Conservation (phyloP, 495 filamentous ascomycete species). For the Neurospora sp. region DNA sequence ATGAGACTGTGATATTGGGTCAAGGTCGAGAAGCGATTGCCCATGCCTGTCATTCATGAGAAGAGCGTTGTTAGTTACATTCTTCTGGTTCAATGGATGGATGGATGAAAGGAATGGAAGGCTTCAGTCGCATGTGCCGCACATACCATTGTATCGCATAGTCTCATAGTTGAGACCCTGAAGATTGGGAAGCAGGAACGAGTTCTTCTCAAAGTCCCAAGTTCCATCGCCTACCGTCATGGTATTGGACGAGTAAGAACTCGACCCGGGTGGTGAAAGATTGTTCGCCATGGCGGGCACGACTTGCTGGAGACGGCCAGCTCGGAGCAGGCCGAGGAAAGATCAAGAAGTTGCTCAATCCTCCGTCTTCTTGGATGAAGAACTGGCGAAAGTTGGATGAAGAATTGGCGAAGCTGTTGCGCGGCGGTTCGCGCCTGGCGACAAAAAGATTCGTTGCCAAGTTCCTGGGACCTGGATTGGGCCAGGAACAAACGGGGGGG, state of each 20-base stretch:
- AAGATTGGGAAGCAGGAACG: slow-evolving; percentile 79
- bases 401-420: neutral
- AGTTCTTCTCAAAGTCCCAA: slow-evolving; percentile 76
- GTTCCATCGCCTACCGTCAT: slow-evolving; percentile 85
- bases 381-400: too few species aligned
- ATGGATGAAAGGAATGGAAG: neutral
- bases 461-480: neutral
- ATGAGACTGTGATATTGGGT: slow-evolving; percentile 70
- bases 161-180: slow-evolving; percentile 83
- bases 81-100: neutral
- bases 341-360: neutral
- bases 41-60: slow-evolving; percentile 58
- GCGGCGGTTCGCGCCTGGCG: neutral
- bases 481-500: neutral
- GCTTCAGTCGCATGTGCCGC: neutral
- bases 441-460: neutral
- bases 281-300: slow-evolving; percentile 39
- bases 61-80: slow-evolving; percentile 1
- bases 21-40: slow-evolving; percentile 71
- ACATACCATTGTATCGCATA: slow-evolving; percentile 86
- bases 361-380: neutral
- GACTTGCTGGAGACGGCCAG: slow-evolving; percentile 6
- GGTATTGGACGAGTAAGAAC: slow-evolving; percentile 72
- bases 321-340: slow-evolving; percentile 6
- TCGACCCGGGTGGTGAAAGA: slow-evolving; percentile 70